Conservation (phyloP, 371 early-diverging fungal genomes). For the Mucor racemosus region DNA sequence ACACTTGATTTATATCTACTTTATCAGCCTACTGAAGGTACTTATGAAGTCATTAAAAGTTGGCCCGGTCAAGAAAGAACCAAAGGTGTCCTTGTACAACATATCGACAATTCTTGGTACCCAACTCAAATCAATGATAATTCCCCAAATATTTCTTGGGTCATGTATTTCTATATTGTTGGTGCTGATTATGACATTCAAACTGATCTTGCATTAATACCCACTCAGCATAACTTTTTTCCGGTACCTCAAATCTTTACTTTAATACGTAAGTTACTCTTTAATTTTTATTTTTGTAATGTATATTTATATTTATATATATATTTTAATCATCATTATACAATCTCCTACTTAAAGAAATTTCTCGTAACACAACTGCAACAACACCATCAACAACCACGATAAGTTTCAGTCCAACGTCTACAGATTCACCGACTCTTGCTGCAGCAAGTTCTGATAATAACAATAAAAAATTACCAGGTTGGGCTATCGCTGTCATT, state of each 20-base stretch:
- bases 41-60: conserved; percentile 27
- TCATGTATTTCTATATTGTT: conserved; percentile 36
- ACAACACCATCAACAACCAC: conserved; percentile 6
- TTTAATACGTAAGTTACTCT: conserved; percentile 35
- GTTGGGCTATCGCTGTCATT: conserved; percentile 55
- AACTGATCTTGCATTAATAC: conserved; percentile 34
- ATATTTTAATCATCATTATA: conserved; percentile 5
- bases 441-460: not conserved
- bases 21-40: conserved; percentile 15
- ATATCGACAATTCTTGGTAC: conserved; percentile 43
- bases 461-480: conserved; percentile 13
- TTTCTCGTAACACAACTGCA: conserved; percentile 32
- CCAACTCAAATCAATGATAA: conserved; percentile 30
- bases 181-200: conserved; percentile 32
- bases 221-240: conserved; percentile 31
- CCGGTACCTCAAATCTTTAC: conserved; percentile 39
- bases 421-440: not conserved
- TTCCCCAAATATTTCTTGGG: conserved; percentile 31
- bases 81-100: conserved; percentile 34
- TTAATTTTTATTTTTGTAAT: not conserved
- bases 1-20: conserved; percentile 38
- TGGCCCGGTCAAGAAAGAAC: conserved; percentile 30
- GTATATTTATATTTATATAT: conserved; percentile 11
- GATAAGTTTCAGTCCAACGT: not conserved
- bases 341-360: conserved; percentile 32